These are phyloP conservation scores for Pelagomonas calceolata DNA, from an alignment of 108 stramenopile species.

Conservation along the genomic window DNA sequence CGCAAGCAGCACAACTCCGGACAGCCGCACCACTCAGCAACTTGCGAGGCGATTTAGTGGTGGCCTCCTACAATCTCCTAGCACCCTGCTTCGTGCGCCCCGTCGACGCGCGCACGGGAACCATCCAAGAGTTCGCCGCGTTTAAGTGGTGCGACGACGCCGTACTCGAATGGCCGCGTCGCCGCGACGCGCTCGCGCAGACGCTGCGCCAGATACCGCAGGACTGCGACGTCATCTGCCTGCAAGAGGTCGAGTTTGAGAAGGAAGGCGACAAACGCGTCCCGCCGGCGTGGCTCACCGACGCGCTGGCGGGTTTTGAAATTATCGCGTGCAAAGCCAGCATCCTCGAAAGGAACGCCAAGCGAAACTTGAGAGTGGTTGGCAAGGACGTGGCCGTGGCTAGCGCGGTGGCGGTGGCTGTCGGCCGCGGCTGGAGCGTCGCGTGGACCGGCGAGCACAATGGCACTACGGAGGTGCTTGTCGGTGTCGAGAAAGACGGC, in stretches of 20 bases:
- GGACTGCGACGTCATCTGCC: neutral
- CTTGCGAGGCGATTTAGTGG: neutral
- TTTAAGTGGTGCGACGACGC: neutral
- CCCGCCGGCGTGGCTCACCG: no score
- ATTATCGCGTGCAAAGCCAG: neutral
- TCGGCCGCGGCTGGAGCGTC: neutral
- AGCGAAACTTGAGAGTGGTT: neutral
- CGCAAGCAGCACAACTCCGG: no score
- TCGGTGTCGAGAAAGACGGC: neutral
- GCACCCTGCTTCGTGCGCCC: neutral
- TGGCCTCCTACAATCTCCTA: neutral
- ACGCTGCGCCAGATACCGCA: neutral
- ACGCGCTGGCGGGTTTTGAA: no score
- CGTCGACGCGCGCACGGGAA: neutral
- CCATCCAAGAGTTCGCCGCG: neutral
- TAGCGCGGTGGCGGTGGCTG: neutral
- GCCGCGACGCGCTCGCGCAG: neutral
- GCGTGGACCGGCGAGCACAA: neutral
- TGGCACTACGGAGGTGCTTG: neutral
- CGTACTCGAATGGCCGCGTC: neutral
- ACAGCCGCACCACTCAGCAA: no score
- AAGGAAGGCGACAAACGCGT: neutral
- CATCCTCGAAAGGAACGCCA: neutral
- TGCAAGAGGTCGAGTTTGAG: conserved; percentile 1
- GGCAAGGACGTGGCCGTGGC: neutral